These are phyloP conservation scores for Claviceps purpurea DNA, from an alignment of 2,329 filamentous ascomycete genomes.

Conservation along the genomic window DNA sequence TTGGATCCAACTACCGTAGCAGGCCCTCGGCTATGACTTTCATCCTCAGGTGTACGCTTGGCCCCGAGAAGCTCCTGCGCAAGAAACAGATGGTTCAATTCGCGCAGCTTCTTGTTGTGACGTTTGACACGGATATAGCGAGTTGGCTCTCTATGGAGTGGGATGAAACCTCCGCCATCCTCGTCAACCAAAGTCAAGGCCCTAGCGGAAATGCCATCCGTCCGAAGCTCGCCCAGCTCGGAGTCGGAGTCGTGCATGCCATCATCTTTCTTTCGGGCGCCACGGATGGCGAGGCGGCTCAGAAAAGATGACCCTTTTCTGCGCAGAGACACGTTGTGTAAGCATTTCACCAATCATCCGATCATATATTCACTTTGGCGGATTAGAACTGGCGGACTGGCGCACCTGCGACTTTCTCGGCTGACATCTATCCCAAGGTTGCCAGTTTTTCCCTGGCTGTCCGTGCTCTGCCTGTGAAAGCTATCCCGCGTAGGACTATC, in stretches of 20 bases:
- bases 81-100: slow-evolving; percentile 80
- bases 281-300: slow-evolving; percentile 61
- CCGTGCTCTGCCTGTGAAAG: slow-evolving; percentile 26
- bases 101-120: slow-evolving; percentile 65
- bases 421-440: slow-evolving; percentile 27
- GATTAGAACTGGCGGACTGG: neutral
- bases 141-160: slow-evolving; percentile 76
- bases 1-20: slow-evolving; percentile 27
- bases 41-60: slow-evolving; percentile 21
- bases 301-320: slow-evolving; percentile 87
- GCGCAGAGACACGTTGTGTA: slow-evolving; percentile 5
- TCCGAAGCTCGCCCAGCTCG: slow-evolving; percentile 53
- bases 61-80: slow-evolving; percentile 76
- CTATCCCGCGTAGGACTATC: slow-evolving; percentile 36
- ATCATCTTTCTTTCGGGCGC: slow-evolving; percentile 59
- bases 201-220: slow-evolving; percentile 70
- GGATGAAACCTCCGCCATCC: slow-evolving; percentile 59
- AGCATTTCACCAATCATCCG: neutral
- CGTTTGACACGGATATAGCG: slow-evolving; percentile 78
- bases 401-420: slow-evolving; percentile 51
- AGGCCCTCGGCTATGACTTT: slow-evolving; percentile 16
- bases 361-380: neutral
- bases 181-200: slow-evolving; percentile 68
- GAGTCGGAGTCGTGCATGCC: slow-evolving; percentile 51
- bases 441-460: slow-evolving; percentile 24